phyloP scores from a whole-genome alignment of 1,284 basidiomycete genomes.

The Filobasidium uniguttulatum region DNA sequence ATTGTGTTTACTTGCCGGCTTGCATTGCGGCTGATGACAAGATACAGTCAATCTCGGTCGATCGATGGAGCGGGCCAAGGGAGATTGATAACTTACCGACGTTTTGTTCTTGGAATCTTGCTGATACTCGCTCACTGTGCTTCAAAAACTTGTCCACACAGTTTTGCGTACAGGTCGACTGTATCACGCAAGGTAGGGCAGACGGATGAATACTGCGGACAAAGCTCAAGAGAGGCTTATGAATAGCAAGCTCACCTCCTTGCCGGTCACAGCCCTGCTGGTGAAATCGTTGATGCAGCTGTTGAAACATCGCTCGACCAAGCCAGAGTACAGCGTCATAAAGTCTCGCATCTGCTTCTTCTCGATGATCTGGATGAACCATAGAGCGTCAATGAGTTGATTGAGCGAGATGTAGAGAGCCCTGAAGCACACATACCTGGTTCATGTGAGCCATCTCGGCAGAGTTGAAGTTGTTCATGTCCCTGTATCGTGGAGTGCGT shows the following conservation, averaged over 20 bases:
- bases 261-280: constrained; percentile 76
- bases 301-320: constrained; percentile 92
- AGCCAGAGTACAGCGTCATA: constrained; percentile 83
- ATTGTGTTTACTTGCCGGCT: too few species aligned
- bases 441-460: constrained; percentile 83
- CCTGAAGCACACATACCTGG: constrained; percentile 25
- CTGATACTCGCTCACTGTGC: constrained; percentile 86
- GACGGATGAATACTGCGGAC: too few species aligned
- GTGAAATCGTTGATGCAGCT: constrained; percentile 95
- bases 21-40: too few species aligned
- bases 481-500: constrained; percentile 43
- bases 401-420: not conserved
- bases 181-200: too few species aligned
- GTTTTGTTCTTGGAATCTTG: constrained; percentile 79
- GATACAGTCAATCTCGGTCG: too few species aligned
- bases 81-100: constrained; percentile 49
- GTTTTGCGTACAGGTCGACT: constrained; percentile 47
- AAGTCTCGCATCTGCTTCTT: constrained; percentile 99
- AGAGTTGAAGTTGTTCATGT: constrained; percentile 67
- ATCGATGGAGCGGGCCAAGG: not conserved
- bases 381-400: not conserved
- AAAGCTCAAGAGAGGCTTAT: too few species aligned
- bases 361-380: constrained; percentile 52
- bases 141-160: constrained; percentile 90
- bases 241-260: constrained; percentile 72